These are phyloP conservation scores for Hamamelis virginiana DNA, from an alignment of 164 flowering plant genomes.

Conservation along the genomic window DNA sequence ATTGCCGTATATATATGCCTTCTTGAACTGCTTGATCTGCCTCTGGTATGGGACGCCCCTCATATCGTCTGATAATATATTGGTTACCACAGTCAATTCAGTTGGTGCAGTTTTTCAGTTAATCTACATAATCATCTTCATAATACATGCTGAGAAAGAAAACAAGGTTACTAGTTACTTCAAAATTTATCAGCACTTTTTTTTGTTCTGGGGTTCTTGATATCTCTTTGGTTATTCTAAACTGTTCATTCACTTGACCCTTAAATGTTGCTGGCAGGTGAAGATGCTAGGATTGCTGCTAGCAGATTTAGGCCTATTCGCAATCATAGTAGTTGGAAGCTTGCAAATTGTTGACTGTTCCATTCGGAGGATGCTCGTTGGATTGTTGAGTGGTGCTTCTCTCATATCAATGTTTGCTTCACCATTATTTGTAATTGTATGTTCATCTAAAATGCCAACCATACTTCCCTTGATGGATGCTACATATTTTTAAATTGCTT, in stretches of 20 bases:
- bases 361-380: slow-evolving; percentile 36
- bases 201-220: background rate
- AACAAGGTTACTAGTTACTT: slow-evolving; percentile 34
- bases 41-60: slow-evolving; percentile 68
- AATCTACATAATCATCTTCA: slow-evolving; percentile 47
- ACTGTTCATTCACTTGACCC: background rate
- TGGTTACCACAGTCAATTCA: slow-evolving; percentile 54
- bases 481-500: background rate
- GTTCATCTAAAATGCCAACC: slow-evolving; percentile 13
- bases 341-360: slow-evolving; percentile 26
- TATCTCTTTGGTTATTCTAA: slow-evolving; percentile 1
- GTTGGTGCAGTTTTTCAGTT: slow-evolving; percentile 58
- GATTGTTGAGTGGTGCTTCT: slow-evolving; percentile 42
- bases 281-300: slow-evolving; percentile 40
- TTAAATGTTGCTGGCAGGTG: slow-evolving; percentile 27
- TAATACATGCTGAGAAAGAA: slow-evolving; percentile 33
- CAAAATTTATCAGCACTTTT: background rate
- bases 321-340: slow-evolving; percentile 40
- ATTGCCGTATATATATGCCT: slow-evolving; percentile 77
- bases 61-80: slow-evolving; percentile 36
- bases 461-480: background rate
- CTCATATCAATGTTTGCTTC: slow-evolving; percentile 74
- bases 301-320: slow-evolving; percentile 33
- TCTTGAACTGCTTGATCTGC: slow-evolving; percentile 69
- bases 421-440: slow-evolving; percentile 60